Percentiles rank a stretch among this genome's conserved stretches.
phyloP scores from a whole-genome alignment of 148 eudicot species.

The Nepenthes mirabilis region DNA sequence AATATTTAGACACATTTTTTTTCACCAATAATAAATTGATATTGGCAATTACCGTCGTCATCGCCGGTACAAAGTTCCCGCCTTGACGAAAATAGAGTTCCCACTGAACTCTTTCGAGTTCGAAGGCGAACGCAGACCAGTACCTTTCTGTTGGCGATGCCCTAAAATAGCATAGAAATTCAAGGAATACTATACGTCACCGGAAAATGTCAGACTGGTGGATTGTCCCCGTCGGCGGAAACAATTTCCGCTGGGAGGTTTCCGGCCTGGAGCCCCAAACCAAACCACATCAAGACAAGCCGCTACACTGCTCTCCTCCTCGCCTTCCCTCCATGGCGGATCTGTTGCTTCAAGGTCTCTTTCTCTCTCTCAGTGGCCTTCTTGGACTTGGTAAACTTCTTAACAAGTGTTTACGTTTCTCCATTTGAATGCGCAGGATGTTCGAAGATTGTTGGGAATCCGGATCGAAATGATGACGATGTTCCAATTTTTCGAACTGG shows the following conservation, averaged over 20 bases:
- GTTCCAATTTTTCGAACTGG: constrained; percentile 44
- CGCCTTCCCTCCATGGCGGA: constrained; percentile 59
- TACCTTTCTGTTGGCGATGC: too few relatives aligned
- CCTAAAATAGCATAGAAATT: too few relatives aligned
- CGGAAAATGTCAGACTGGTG: constrained; percentile 59
- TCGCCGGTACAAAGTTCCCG: too few relatives aligned
- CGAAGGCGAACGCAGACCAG: too few relatives aligned
- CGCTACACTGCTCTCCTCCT: constrained; percentile 11
- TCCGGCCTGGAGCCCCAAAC: constrained; percentile 17
- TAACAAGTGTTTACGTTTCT: neutral
- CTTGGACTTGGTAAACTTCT: constrained; percentile 6
- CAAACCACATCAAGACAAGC: constrained; percentile 4
- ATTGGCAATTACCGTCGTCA: too few relatives aligned
- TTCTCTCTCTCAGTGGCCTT: constrained; percentile 6
- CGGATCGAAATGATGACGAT: constrained; percentile 5
- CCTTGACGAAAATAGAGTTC: too few relatives aligned
- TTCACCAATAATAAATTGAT: too few relatives aligned
- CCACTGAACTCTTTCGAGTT: too few relatives aligned
- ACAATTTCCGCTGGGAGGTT: constrained; percentile 53
- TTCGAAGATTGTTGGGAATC: constrained; percentile 31
- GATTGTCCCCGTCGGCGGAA: constrained; percentile 40
- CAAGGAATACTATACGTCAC: neutral
- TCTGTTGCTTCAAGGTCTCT: constrained; percentile 50
- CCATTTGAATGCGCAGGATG: constrained; percentile 22
- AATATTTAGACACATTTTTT: too few relatives aligned